Percentiles rank a stretch among this genome's conserved stretches.
These are phyloP conservation scores for Lentinula raphanica DNA, from an alignment of 768 basidiomycete genomes.

Conservation along the genomic window DNA sequence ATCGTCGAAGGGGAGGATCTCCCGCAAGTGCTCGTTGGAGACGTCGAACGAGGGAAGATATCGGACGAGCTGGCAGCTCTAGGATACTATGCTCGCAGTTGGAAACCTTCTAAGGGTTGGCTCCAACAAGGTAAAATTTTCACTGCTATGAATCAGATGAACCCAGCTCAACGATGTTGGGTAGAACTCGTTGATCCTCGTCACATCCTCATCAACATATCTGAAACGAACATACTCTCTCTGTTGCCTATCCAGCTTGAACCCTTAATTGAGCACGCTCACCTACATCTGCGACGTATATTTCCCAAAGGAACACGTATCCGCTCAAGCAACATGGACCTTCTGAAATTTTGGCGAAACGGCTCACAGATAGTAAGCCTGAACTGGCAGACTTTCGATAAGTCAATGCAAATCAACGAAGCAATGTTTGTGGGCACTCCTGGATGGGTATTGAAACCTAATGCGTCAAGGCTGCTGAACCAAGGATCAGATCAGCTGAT, in stretches of 20 bases:
- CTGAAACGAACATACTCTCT: slow-evolving; percentile 41
- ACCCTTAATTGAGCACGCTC: slow-evolving; percentile 37
- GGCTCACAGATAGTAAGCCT: slow-evolving; percentile 55
- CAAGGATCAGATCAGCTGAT: slow-evolving; percentile 12
- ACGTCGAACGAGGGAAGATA: slow-evolving; percentile 27
- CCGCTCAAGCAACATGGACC: slow-evolving; percentile 48
- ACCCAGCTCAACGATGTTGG: neutral
- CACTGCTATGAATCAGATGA: neutral
- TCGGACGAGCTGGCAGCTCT: slow-evolving; percentile 48
- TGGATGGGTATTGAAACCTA: slow-evolving; percentile 53
- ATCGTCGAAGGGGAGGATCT: slow-evolving; percentile 1
- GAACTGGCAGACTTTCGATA: slow-evolving; percentile 62
- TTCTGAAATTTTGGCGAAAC: slow-evolving; percentile 46
- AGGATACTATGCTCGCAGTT: slow-evolving; percentile 56
- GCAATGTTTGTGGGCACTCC: slow-evolving; percentile 52
- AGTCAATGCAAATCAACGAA: slow-evolving; percentile 56
- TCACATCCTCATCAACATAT: slow-evolving; percentile 57
- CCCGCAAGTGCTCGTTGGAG: neutral
- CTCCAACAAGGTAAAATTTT: slow-evolving; percentile 28
- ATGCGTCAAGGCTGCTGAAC: slow-evolving; percentile 17
- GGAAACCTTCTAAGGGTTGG: slow-evolving; percentile 56
- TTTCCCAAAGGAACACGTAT: slow-evolving; percentile 57
- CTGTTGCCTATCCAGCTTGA: slow-evolving; percentile 30
- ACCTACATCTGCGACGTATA: slow-evolving; percentile 45
- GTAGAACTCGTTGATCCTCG: slow-evolving; percentile 36